Base-by-base conservation (phyloP, 208 protist species). In the Acanthamoeba quina region DNA sequence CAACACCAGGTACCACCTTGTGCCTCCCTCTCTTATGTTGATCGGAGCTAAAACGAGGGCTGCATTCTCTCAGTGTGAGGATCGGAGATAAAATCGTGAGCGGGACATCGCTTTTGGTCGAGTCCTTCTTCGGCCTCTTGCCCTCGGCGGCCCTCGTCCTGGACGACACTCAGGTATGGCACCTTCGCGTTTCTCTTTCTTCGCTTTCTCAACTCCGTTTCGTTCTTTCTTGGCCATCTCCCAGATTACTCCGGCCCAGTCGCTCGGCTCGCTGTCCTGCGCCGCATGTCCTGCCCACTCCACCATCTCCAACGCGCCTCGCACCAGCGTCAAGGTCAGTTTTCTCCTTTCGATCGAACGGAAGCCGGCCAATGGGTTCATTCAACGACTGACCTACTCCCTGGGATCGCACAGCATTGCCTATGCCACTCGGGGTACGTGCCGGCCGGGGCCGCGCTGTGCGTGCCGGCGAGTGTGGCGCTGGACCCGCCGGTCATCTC, bases 111-210 rank as follows among this genome's bases (percentile, higher is more conserved):
- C 76, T 85, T 5, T 26, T 85, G 26, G 31, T 17, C 47, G 24
- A 58, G 6, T 58, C 76, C 11, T 85, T 85, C 76, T 85, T 58
- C n/a, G 76, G 76, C 37, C 76, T 85, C 76, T 29, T 58, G 37
- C 76, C 76, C 15, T 60, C 26, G 24, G 76, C 76, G 44, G 76
- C 49, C 7, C 31, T 85, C 15, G 76, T 60, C 9, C 47, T 85
- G 10, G 76, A 85, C 5, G 76, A 85, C 13, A 60, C 76, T 4
- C 11, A 37, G 76, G 76, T 85, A 31, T 24, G 13, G 0, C 52
- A 7, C 47, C 47, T 52, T 13, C 47, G 47, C 47, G 0, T 17
- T 52, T 52, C 47, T 15, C 47, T 52, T 52, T 52, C 19, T 26
- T 60, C 21, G 56, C 21, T 24, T 24, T 60, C 56, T 26, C 56